Base-by-base conservation (phyloP, 2,329 filamentous ascomycete species). In the Colletotrichum shisoi region DNA sequence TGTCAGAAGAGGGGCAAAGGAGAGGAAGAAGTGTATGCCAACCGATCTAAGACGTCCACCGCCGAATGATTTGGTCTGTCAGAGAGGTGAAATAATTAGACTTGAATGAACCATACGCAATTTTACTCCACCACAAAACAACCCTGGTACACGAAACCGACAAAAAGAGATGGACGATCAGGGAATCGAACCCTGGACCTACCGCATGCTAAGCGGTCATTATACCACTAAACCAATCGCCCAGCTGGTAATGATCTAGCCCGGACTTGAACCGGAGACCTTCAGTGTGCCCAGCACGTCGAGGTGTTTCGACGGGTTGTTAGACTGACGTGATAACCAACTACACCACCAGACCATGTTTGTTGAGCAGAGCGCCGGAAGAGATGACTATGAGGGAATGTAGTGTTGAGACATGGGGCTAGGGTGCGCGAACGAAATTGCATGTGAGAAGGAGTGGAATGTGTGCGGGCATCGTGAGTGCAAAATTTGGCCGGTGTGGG, bases 271-370 rank as follows among this genome's bases (percentile, higher is more conserved):
- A 68, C 65, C 65, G 65, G 65, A 68, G 65, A 68, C 65, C 65
- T 68, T 68, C 65, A 68, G 65, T 60, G 65, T 59, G 57, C 31
- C 12, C 11, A 37, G 24, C 31, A 19, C 15, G 6, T 1, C 8
- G 19, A 17, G 3, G 19, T 13, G 44, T 31, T 5, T 1, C 21
- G 6, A 13, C 9, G 8, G 12, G 6, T 4, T 76, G 79, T 81
- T 81, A 81, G 78, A 81, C 79, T 80, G 77, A 81, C 76, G 79
- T 80, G 79, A 81, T 81, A 80, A 81, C 79, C 79, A 80, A 80
- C 79, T 76, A 75, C 74, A 75, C 76, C 78, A 63, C 83, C 81
- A 65, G 62, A 68, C 65, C 65, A 37, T 31, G n/a, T 40, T 39
- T 44, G 13, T 5, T 42, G 34, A 0, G 8, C 3, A 9, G 0